Conservation (phyloP, 345 rosid genomes). For the Moringa oleifera region DNA sequence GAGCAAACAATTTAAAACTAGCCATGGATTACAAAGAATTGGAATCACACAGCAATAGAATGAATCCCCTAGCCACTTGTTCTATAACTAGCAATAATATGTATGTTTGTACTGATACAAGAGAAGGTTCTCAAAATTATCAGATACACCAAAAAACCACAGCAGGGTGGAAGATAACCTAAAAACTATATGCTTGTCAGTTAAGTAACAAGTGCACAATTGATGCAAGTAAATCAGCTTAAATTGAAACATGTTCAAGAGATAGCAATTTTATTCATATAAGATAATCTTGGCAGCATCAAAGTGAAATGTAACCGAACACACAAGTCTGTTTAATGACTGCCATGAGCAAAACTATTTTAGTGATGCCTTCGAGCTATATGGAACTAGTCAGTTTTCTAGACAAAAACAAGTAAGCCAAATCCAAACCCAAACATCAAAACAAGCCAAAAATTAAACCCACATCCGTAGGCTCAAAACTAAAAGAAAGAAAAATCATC, state of each 20-base stretch:
- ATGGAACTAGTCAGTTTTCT: neutral
- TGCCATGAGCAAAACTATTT: neutral
- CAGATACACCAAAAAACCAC: too few relatives aligned
- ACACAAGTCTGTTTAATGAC: neutral
- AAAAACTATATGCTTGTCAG: too few relatives aligned
- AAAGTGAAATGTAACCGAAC: neutral
- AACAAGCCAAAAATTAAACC: conserved; percentile 16
- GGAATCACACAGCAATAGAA: too few relatives aligned
- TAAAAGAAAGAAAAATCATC: conserved; percentile 20
- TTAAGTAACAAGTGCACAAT: neutral
- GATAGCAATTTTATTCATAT: too few relatives aligned
- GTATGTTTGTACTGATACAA: too few relatives aligned
- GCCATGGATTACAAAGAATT: too few relatives aligned
- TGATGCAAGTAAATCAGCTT: neutral
- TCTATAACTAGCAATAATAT: too few relatives aligned
- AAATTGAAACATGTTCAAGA: neutral
- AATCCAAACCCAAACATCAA: conserved; percentile 22
- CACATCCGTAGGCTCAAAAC: conserved; percentile 23
- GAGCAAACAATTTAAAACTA: too few relatives aligned
- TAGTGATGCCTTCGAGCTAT: neutral
- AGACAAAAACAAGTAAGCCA: conserved; percentile 7
- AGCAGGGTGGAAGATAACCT: too few relatives aligned
- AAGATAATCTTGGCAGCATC: neutral
- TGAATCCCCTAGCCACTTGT: too few relatives aligned
- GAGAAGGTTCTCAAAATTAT: too few relatives aligned